phyloP scores from a whole-genome alignment of 441 rosid genomes.

The Erysimum cheiri region DNA sequence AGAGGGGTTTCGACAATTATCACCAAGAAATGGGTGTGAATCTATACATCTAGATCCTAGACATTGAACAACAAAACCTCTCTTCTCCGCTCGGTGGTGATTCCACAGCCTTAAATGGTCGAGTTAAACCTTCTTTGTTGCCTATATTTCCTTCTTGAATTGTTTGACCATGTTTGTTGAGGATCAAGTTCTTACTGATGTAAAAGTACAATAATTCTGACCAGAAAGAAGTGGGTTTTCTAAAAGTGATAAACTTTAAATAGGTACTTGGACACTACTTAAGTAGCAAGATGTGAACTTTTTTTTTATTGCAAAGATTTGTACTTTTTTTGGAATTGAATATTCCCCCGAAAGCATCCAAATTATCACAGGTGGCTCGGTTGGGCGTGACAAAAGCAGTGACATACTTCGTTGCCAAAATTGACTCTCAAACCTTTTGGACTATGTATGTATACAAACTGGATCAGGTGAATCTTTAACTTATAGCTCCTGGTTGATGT shows the following conservation, averaged over 20 bases:
- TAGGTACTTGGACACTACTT: not conserved
- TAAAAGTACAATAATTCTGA: not conserved
- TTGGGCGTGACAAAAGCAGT: slow-evolving; percentile 40
- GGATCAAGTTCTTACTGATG: not conserved
- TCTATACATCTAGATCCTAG: not conserved
- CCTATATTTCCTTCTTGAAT: not conserved
- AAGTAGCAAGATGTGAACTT: slow-evolving; percentile 1
- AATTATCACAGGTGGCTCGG: slow-evolving; percentile 18
- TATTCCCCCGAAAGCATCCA: not conserved
- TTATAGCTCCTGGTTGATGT: slow-evolving; percentile 29
- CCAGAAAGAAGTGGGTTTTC: slow-evolving; percentile 10
- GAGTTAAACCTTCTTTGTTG: slow-evolving; percentile 8
- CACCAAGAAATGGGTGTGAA: slow-evolving; percentile 1
- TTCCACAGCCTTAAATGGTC: not conserved
- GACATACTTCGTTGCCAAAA: slow-evolving; percentile 29
- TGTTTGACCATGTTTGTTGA: slow-evolving; percentile 4
- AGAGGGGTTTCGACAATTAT: not conserved
- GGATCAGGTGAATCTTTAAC: not conserved
- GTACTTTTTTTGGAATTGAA: not conserved
- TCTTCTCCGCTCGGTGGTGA: not conserved
- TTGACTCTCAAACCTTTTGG: slow-evolving; percentile 26
- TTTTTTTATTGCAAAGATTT: slow-evolving; percentile 20
- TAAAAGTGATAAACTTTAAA: slow-evolving; percentile 4
- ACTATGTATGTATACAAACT: slow-evolving; percentile 16
- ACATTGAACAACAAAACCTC: slow-evolving; percentile 3